Evolutionary conservation across 306 rosid species (phyloP), one percentile per base, ranked within the genome.

Genomic region (Acacia crassicarpa): DNA sequence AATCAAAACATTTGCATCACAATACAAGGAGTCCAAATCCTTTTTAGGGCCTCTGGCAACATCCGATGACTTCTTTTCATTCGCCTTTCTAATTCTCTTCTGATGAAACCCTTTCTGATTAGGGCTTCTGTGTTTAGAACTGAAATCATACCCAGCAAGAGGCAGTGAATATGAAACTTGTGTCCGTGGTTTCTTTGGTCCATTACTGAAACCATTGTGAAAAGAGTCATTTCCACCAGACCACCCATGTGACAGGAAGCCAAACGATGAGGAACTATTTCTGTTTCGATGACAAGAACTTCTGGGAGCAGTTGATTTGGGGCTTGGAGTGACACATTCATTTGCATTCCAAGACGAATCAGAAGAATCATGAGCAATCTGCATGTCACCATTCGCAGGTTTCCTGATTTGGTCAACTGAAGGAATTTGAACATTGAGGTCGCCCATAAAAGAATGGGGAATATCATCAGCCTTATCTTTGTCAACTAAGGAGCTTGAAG

Each of bases 171-270:
- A 93, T 43, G 97, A 93, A 51, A 96, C 96, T 85, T 91, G 99
- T 51, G 98, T 96, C 66, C 99, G 93, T 48, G 98, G 97, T 85
- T 87, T 93, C 89, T 86, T 96, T 9, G 95, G 98, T 73, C 98
- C 97, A 83, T 84, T 90, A 73, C 93, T 88, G 81, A 93, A 91
- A 84, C 91, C 91, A 72, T 87, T 89, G 72, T 84, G 87, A 77
- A 91, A 80, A 83, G 88, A 74, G 77, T 91, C 93, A 87, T 87
- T 93, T 41, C 90, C 90, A 78, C 89, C 97, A n/a, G 94, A 85
- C 94, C 94, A 91, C 71, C 86, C 90, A 86, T 85, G 89, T 43
- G 98, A 85, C 51, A 67, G 85, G 74, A 78, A 77, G 81, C 98
- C 96, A 69, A 86, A 80, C 27, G 92, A 81, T 70, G 88, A 85